Percentiles rank a stretch among this genome's conserved stretches.
Conservation (phyloP, 305 asterid genomes). For the Petunia hybrid region DNA sequence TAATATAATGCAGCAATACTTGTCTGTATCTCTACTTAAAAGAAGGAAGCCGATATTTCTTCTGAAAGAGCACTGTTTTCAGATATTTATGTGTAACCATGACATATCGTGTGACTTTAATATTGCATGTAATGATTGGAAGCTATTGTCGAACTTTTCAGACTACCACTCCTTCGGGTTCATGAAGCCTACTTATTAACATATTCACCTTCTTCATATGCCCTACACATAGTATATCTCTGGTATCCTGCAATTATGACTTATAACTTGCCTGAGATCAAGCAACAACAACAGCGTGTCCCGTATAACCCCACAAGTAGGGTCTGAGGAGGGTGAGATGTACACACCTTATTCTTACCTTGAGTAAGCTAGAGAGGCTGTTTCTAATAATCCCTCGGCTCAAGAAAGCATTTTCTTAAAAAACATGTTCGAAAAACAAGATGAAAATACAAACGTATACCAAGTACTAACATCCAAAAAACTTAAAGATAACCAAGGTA, state of each 20-base stretch:
- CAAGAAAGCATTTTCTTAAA: too few species aligned
- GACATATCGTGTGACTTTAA: slow-evolving; percentile 8
- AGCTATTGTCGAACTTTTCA: slow-evolving; percentile 12
- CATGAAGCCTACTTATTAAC: slow-evolving; percentile 12
- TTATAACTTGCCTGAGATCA: slow-evolving; percentile 9
- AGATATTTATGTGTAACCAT: not conserved
- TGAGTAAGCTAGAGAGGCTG: too few species aligned
- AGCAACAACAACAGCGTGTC: not conserved
- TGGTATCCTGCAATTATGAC: not conserved
- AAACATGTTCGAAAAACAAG: too few species aligned
- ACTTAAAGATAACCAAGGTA: too few species aligned
- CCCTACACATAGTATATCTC: not conserved
- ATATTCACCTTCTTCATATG: not conserved
- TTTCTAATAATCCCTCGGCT: too few species aligned
- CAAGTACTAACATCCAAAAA: too few species aligned
- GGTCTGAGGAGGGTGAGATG: too few species aligned
- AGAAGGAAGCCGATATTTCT: not conserved
- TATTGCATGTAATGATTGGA: slow-evolving; percentile 1
- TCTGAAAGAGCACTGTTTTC: not conserved
- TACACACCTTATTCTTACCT: too few species aligned
- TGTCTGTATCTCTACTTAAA: not conserved
- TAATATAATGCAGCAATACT: not conserved
- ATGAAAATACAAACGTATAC: too few species aligned
- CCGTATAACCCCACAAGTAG: too few species aligned
- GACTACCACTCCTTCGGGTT: slow-evolving; percentile 4